A percentile compares a stretch with the other conserved stretches of the same genome.
Conservation (phyloP, 495 filamentous ascomycete species). For the Xylaria nigripes region DNA sequence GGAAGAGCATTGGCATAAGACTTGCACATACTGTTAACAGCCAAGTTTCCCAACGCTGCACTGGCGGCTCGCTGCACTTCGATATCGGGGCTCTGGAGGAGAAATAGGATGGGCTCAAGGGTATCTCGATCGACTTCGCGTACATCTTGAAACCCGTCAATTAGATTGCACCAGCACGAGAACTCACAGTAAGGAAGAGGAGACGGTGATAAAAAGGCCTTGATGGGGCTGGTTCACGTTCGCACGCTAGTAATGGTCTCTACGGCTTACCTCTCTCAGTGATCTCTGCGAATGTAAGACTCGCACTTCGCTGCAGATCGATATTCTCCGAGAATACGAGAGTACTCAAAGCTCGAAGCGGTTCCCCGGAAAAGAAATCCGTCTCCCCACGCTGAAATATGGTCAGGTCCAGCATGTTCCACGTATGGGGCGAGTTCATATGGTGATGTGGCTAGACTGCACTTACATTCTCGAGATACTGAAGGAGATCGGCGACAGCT, state of each 20-base stretch:
- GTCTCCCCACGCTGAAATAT: constrained; percentile 70
- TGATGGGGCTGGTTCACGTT: not conserved
- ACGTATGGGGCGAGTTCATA: not conserved
- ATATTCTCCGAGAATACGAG: constrained; percentile 98
- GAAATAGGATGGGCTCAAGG: constrained; percentile 88
- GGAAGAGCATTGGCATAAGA: not conserved
- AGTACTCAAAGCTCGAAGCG: constrained; percentile 88
- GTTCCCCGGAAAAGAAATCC: constrained; percentile 96
- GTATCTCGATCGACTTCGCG: constrained; percentile 92
- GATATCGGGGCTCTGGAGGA: constrained; percentile 89
- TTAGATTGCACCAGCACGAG: constrained; percentile 8
- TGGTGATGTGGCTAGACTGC: not conserved
- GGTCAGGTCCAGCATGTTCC: constrained; percentile 13
- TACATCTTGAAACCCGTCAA: constrained; percentile 58
- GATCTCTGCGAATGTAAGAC: constrained; percentile 97
- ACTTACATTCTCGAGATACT: constrained; percentile 91
- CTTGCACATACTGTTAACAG: constrained; percentile 75
- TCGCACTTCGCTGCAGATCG: constrained; percentile 93
- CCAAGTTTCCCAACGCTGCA: constrained; percentile 90
- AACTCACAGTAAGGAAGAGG: not conserved
- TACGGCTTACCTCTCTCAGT: constrained; percentile 81
- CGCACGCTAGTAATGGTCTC: not conserved
- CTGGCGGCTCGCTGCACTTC: constrained; percentile 97
- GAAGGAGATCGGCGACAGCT: constrained; percentile 89
- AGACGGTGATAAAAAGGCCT: not conserved